Percentiles rank a stretch among this genome's conserved stretches.
phyloP scores from a whole-genome alignment of 1,284 basidiomycete species.

The Cutaneotrichosporon cavernicola region DNA sequence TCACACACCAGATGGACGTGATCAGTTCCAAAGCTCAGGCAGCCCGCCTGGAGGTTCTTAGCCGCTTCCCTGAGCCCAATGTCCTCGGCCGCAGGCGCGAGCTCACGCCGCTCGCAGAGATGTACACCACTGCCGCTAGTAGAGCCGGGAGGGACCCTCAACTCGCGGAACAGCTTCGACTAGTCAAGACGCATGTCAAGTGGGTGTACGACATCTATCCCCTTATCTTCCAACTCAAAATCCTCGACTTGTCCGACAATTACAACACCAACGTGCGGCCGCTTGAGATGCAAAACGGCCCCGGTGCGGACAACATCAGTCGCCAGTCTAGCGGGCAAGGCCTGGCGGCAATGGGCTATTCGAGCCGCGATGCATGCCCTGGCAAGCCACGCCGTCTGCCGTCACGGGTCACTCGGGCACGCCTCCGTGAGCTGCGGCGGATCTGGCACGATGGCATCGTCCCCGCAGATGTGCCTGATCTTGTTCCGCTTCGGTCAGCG shows the following conservation, averaged over 20 bases:
- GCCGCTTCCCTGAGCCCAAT: conserved; percentile 24
- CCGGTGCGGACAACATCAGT: background rate
- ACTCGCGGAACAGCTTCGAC: background rate
- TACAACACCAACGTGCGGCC: conserved; percentile 3
- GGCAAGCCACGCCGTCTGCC: background rate
- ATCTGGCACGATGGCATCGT: conserved; percentile 29
- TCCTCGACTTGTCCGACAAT: conserved; percentile 6
- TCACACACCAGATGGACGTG: conserved; percentile 34
- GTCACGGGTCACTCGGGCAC: conserved; percentile 6
- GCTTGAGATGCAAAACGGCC: background rate
- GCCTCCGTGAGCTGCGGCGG: conserved; percentile 28
- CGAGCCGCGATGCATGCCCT: background rate
- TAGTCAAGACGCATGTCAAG: conserved; percentile 4
- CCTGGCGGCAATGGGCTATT: background rate
- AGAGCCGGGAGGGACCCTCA: background rate
- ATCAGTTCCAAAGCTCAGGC: conserved; percentile 24
- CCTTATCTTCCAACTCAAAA: background rate
- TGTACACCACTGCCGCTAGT: background rate
- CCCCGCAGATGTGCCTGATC: conserved; percentile 3
- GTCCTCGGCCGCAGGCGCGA: background rate
- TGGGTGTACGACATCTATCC: conserved; percentile 6
- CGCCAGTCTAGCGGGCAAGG: background rate
- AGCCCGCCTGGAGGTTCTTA: conserved; percentile 24
- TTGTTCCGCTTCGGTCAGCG: background rate
- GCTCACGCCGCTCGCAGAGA: background rate